These are phyloP conservation scores for Fusarium sp. DNA, from an alignment of 2,329 filamentous ascomycete genomes.

Conservation along the genomic window DNA sequence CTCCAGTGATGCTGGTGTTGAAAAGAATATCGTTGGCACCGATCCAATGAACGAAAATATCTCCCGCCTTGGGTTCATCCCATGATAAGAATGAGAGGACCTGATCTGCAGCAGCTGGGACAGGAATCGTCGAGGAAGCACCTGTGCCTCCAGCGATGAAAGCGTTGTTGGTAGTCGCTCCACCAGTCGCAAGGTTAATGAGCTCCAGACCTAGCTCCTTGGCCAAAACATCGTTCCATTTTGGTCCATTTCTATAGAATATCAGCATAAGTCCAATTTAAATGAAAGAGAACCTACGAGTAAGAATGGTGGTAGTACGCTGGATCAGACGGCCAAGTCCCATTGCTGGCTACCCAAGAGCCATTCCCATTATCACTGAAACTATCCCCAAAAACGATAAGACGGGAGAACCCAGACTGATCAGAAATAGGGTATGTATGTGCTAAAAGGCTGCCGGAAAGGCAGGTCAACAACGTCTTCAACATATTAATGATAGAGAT, in stretches of 20 bases:
- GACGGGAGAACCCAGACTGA: background rate
- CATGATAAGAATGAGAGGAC: conserved; percentile 15
- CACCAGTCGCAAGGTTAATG: conserved; percentile 32
- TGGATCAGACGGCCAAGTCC: conserved; percentile 33
- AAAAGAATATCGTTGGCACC: conserved; percentile 36
- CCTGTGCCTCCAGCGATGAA: conserved; percentile 34
- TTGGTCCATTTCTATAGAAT: conserved; percentile 11
- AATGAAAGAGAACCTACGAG: background rate
- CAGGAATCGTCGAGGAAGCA: conserved; percentile 18
- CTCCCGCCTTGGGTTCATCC: conserved; percentile 4
- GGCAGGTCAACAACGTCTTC: background rate
- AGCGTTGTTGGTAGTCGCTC: conserved; percentile 26
- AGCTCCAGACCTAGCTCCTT: conserved; percentile 16
- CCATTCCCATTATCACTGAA: conserved; percentile 41
- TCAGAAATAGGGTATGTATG: background rate
- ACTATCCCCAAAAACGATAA: conserved; percentile 40
- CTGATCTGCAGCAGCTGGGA: conserved; percentile 29
- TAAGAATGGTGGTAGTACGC: conserved; percentile 36
- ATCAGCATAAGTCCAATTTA: background rate
- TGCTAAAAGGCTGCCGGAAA: background rate
- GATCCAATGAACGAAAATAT: conserved; percentile 37
- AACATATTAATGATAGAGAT: conserved; percentile 3
- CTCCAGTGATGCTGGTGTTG: conserved; percentile 31
- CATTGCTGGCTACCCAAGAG: conserved; percentile 34
- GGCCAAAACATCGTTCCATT: conserved; percentile 32